These are phyloP conservation scores for Pontederia paniculata DNA, from an alignment of 176 grass and related monocot genomes.

Conservation along the genomic window DNA sequence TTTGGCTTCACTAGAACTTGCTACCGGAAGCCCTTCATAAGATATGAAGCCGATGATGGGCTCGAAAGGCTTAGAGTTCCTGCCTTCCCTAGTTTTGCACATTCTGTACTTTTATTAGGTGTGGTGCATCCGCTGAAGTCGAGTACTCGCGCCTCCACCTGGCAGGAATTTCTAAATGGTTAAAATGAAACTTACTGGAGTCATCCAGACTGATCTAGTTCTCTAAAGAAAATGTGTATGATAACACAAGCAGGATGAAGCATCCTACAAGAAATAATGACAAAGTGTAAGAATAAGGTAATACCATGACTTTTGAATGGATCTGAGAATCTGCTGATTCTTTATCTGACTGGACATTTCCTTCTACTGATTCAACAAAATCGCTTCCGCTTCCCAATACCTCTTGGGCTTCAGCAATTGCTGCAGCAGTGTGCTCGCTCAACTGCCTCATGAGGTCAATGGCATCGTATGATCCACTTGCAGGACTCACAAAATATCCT, in stretches of 20 bases:
- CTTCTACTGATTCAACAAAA: constrained; percentile 22
- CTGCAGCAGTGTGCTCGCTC: constrained; percentile 49
- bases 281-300: neutral
- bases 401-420: constrained; percentile 55
- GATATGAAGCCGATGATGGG: constrained; percentile 42
- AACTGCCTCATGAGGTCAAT: constrained; percentile 58
- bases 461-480: constrained; percentile 51
- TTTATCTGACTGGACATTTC: constrained; percentile 30
- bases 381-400: constrained; percentile 38
- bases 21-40: constrained; percentile 50
- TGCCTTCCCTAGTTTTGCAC: constrained; percentile 9
- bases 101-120: constrained; percentile 38
- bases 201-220: neutral
- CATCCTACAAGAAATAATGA: neutral
- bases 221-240: neutral
- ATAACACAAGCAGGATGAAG: neutral
- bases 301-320: constrained; percentile 35
- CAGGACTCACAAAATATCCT: constrained; percentile 60
- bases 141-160: constrained; percentile 59
- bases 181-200: constrained; percentile 2
- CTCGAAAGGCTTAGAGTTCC: constrained; percentile 34
- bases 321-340: constrained; percentile 28
- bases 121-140: constrained; percentile 70
- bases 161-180: constrained; percentile 17
- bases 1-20: neutral